Evolutionary conservation across 1,139 yeast genomes (phyloP), one percentile per base, ranked within the genome.

Genomic region (Petasospora fabianii): DNA sequence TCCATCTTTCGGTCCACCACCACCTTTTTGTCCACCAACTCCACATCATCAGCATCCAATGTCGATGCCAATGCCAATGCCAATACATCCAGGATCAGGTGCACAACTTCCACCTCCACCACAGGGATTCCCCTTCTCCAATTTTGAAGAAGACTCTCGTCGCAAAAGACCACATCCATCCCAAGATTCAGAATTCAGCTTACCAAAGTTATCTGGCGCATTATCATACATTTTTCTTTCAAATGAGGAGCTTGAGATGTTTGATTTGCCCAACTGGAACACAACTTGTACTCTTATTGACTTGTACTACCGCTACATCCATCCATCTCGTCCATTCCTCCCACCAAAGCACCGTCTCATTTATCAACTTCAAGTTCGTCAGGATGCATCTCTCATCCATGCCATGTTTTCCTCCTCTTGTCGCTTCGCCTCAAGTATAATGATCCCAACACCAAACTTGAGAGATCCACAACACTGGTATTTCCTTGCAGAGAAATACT

Each of bases 351-450:
- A 55, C 3, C 48, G 60, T 5, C 59, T 75, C 26, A 44, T 73
- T 13, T 52, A 56, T 24, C 59, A 61, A 29, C 44, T 73, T 14
- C 56, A 66, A 11, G 48, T 56, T 3, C 46, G 54, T 22, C 55
- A 56, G 21, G 72, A 71, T 32, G 62, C 66, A 1, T 62, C 77
- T 0, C 53, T 74, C 9, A 47, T 74, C 17, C 76, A 71, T 48
- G 68, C 75, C 4, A 66, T 77, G 54, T 68, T 74, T 46, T 62
- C 76, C 5, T 63, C 62, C 11, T 62, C 69, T 15, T 63, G 75
- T 36, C 58, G 66, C 8, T 61, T 53, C 43, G 56, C 59, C 1
- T 49, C 59, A 6, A 48, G 57, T 19, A 46, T 51, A 34, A 56
- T 50, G 27, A 44, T 64, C 18, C 49, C 55, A 6, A 54, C 53